Evolutionary conservation across 2,329 filamentous ascomycete species (phyloP), one percentile per base, ranked within the genome.

Genomic region (Aspergillus eucalypticola): DNA sequence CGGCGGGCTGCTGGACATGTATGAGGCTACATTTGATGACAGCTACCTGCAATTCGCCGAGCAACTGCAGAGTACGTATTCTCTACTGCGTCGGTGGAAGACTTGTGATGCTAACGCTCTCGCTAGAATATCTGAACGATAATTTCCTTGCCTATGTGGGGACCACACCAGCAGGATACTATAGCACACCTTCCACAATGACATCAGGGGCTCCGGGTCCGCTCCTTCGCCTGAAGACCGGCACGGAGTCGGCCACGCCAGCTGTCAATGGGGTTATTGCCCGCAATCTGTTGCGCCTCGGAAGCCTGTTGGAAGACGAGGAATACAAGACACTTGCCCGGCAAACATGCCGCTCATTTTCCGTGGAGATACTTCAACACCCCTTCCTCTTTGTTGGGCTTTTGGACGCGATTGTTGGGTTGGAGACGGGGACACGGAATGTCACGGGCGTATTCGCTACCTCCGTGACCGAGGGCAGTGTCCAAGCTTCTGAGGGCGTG

Each of bases 191-290:
- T 2, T 75, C 75, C 6, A 78, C 60, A 11, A 76, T 83, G 44
- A 86, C 88, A 8, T 80, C 87, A 0, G 86, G 92, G 69, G 84
- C 89, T 27, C 76, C 76, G 0, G 71, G 72, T 8, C 76, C 76
- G 13, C 88, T 97, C 60, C 85, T 98, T 61, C 89, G 94, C 23
- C 84, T 97, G 53, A 99, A 99, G 77, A 92, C 96, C 64, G 95
- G 92, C 65, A 97, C 97, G 84, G 95, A 99, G 75, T 91, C 91
- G 5, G 89, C 92, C 1, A 89, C 95, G 61, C 95, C 95, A 0
- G 95, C 92, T 0, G 90, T 91, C 54, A 99, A 99, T 72, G 92
- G 91, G 41, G 85, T 94, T 5, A 90, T 90, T n/a, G 90, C 91
- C 0, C 84, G 86, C 15, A 98, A 98, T 71, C 81, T 98, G n/a